Conservation (phyloP, 2,329 filamentous ascomycete species). For the Helminthosporium solani region DNA sequence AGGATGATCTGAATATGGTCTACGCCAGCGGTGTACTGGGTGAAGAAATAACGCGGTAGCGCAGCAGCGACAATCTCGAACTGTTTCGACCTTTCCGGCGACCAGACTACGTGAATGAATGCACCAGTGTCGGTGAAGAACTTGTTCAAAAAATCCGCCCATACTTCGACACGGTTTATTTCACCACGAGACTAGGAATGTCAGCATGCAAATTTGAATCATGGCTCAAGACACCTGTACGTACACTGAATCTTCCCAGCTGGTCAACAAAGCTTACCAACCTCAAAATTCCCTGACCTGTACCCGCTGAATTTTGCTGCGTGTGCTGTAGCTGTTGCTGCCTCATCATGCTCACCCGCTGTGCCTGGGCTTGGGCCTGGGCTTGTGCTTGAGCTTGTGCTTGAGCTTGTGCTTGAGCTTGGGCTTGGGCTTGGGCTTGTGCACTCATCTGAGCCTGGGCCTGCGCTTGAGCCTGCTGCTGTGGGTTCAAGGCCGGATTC, state of each 20-base stretch:
- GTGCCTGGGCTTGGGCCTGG: conserved; percentile 31
- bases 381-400: conserved; percentile 48
- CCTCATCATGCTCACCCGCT: conserved; percentile 15
- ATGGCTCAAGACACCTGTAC: conserved; percentile 1
- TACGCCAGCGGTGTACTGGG: conserved; percentile 81
- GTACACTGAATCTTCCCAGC: conserved; percentile 60
- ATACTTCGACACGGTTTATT: conserved; percentile 71
- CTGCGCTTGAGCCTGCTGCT: conserved; percentile 39
- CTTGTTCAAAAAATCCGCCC: conserved; percentile 74
- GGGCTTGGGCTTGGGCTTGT: conserved; percentile 40
- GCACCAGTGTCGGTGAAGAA: conserved; percentile 81
- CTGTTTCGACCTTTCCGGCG: conserved; percentile 64
- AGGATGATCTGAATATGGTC: conserved; percentile 82
- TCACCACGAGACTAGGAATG: conserved; percentile 36
- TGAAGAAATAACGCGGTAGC: conserved; percentile 84
- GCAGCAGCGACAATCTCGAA: conserved; percentile 84
- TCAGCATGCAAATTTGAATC: conserved; percentile 6
- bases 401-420: conserved; percentile 44
- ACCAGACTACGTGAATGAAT: conserved; percentile 69
- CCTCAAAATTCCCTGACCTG: conserved; percentile 50
- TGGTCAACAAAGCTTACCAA: conserved; percentile 59
- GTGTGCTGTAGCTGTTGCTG: conserved; percentile 35
- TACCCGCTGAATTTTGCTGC: conserved; percentile 11
- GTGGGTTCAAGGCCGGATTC: conserved; percentile 36
- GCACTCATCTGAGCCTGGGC: conserved; percentile 28